Conservation (phyloP, 2,329 filamentous ascomycete species). For the Diaporthe amygdali region DNA sequence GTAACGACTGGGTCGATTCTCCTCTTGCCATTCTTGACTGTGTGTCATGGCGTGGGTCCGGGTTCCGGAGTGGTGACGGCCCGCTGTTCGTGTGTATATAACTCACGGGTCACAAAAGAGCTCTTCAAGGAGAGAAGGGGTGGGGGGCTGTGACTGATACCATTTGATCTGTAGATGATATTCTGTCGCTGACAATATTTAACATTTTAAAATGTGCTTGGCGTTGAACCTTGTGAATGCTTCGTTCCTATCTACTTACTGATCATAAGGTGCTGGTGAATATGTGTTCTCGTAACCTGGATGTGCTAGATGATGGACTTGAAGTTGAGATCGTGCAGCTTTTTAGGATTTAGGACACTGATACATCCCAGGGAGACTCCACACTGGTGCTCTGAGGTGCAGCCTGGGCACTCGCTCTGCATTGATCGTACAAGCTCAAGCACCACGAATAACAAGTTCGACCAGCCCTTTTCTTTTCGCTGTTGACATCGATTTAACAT, state of each 20-base stretch:
- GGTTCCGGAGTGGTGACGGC: neutral
- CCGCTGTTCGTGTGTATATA: neutral
- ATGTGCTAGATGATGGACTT: no score
- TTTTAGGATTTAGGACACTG: no score
- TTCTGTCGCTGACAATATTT: constrained; percentile 4
- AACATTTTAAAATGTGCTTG: neutral
- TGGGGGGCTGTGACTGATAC: neutral
- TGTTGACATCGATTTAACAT: no score
- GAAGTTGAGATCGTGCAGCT: no score
- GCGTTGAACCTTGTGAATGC: neutral
- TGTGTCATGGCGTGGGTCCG: neutral
- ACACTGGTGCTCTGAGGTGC: no score
- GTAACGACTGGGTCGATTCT: constrained; percentile 25
- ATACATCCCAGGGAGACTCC: no score
- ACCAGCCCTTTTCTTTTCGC: no score
- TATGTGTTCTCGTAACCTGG: no score
- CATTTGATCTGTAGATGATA: neutral
- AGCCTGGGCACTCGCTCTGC: no score
- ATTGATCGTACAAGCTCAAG: no score
- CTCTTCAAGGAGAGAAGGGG: neutral
- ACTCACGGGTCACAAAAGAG: neutral
- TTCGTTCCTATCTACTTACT: neutral
- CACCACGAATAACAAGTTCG: no score
- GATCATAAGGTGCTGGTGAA: no score
- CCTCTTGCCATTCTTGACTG: neutral